These are phyloP conservation scores for Claviceps africana DNA, from an alignment of 2,329 filamentous ascomycete genomes.

Conservation along the genomic window DNA sequence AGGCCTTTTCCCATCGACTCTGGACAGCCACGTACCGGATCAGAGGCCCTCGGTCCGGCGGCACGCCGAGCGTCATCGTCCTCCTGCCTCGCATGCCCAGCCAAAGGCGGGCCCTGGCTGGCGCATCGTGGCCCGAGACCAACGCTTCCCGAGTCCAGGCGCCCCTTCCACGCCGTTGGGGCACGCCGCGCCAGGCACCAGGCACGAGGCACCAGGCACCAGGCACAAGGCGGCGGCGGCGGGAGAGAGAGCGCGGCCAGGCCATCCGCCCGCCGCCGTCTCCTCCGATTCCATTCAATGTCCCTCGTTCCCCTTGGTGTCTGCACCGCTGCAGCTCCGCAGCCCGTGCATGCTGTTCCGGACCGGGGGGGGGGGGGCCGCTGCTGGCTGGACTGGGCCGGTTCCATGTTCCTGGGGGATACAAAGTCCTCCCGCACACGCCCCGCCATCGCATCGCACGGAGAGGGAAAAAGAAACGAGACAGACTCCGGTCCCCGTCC, in stretches of 20 bases:
- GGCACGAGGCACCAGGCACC: not conserved
- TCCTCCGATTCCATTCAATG: too few relatives aligned
- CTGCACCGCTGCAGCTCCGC: too few relatives aligned
- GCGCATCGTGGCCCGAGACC: not conserved
- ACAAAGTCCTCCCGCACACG: slow-evolving; percentile 1
- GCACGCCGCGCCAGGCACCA: not conserved
- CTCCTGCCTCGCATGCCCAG: not conserved
- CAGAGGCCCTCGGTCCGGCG: not conserved
- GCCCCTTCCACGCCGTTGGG: not conserved
- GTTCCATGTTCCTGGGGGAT: slow-evolving; percentile 1
- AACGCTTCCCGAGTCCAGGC: not conserved
- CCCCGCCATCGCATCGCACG: slow-evolving; percentile 5
- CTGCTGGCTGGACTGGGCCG: not conserved
- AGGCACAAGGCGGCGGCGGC: not conserved
- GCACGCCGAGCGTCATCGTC: not conserved
- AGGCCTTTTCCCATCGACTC: too few relatives aligned
- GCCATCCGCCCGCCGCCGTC: not conserved
- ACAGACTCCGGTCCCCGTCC: not conserved
- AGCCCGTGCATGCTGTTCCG: not conserved
- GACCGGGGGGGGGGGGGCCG: too few relatives aligned
- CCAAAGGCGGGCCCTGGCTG: too few relatives aligned
- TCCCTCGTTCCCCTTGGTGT: slow-evolving; percentile 1
- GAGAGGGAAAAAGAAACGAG: slow-evolving; percentile 8
- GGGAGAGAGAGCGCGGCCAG: not conserved
- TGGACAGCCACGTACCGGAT: not conserved